These are phyloP conservation scores for Lepiota brunneoincarnata DNA, from an alignment of 768 basidiomycete genomes.

Conservation along the genomic window DNA sequence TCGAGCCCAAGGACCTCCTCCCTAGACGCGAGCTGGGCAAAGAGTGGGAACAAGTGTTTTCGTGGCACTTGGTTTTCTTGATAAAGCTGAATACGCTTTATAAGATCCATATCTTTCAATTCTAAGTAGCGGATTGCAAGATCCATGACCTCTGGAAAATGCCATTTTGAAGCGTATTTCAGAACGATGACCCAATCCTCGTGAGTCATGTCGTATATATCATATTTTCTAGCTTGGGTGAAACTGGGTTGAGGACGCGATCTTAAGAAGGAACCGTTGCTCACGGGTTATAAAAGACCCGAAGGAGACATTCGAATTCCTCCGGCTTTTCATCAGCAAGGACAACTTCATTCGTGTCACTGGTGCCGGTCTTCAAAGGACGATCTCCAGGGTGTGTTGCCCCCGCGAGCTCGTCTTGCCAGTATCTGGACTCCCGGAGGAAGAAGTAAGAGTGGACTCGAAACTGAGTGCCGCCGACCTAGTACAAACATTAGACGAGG, in stretches of 20 bases:
- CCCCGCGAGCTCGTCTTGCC: conserved; percentile 2
- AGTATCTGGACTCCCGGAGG: conserved; percentile 13
- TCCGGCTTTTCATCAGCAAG: conserved; percentile 6
- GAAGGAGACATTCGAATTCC: conserved; percentile 14
- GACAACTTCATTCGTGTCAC: conserved; percentile 7
- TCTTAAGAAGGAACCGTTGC: neutral
- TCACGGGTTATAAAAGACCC: conserved; percentile 17
- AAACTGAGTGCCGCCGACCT: conserved; percentile 12
- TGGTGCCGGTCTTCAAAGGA: neutral
- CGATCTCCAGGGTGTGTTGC: neutral
- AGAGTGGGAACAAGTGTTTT: conserved; percentile 51
- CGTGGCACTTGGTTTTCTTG: conserved; percentile 46
- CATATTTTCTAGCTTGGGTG: conserved; percentile 1
- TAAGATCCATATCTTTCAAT: neutral
- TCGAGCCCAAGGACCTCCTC: conserved; percentile 47
- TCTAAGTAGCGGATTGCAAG: conserved; percentile 6
- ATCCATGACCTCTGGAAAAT: conserved; percentile 8
- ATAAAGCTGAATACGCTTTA: conserved; percentile 45
- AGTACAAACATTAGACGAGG: neutral
- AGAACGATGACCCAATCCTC: conserved; percentile 10
- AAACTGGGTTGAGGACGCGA: neutral
- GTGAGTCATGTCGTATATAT: neutral
- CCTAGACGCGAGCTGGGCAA: conserved; percentile 50
- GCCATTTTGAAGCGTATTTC: conserved; percentile 2
- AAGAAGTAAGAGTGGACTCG: conserved; percentile 17